These are phyloP conservation scores for Sphaerostilbella broomeana DNA, from an alignment of 2,329 filamentous ascomycete species.

Conservation along the genomic window DNA sequence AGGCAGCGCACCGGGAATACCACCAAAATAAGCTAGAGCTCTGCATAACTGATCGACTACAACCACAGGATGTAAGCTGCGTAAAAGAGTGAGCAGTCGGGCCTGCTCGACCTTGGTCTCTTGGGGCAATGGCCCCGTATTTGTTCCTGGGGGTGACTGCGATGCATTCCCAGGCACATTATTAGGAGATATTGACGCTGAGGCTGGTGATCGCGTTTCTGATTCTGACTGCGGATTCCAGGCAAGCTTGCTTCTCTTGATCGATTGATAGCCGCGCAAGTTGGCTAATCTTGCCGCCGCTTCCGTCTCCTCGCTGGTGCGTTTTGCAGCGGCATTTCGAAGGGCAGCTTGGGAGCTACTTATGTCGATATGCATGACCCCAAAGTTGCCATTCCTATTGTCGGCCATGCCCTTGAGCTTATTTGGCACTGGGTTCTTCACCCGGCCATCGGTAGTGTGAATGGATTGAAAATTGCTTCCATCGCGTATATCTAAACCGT, in stretches of 20 bases:
- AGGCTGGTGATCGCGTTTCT: conserved; percentile 6
- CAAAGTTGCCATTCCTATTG: conserved; percentile 53
- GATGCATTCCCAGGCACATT: conserved; percentile 6
- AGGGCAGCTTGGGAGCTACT: conserved; percentile 39
- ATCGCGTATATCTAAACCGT: conserved; percentile 7
- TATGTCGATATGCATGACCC: conserved; percentile 56
- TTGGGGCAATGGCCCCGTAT: conserved; percentile 24
- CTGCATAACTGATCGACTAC: conserved; percentile 59
- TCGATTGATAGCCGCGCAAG: conserved; percentile 46
- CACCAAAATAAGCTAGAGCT: conserved; percentile 57
- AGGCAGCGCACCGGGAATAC: conserved; percentile 48
- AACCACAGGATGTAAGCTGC: conserved; percentile 46
- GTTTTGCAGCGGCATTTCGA: conserved; percentile 50
- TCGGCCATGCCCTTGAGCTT: conserved; percentile 55
- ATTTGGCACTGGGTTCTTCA: conserved; percentile 52
- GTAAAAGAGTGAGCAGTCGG: conserved; percentile 50
- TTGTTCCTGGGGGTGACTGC: conserved; percentile 7
- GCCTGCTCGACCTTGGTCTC: conserved; percentile 55
- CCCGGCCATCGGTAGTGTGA: conserved; percentile 25
- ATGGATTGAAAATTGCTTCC: no score
- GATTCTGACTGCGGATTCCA: conserved; percentile 17
- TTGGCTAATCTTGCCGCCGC: conserved; percentile 51
- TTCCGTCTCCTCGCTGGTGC: conserved; percentile 55
- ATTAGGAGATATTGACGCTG: conserved; percentile 8
- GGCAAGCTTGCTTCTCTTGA: conserved; percentile 36